A percentile compares a stretch with the other conserved stretches of the same genome.
Evolutionary conservation across 2,329 filamentous ascomycete genomes (phyloP).

Genomic region (Cryphonectria carpinicola): DNA sequence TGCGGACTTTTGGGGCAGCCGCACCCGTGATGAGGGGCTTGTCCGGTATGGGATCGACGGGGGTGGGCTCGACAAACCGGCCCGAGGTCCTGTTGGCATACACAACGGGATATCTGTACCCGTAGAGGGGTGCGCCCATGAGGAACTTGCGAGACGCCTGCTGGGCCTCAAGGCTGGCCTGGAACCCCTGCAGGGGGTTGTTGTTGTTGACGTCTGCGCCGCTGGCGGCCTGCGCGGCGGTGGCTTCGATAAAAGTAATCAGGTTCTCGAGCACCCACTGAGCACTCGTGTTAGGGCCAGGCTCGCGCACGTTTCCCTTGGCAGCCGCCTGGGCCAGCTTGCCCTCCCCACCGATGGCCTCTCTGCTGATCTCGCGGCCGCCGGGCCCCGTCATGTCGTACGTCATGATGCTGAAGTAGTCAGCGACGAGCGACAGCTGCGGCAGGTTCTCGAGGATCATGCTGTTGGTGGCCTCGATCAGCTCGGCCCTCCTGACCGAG

Average conservation of each 20-base stretch:
- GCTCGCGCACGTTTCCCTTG: slow-evolving; percentile 27
- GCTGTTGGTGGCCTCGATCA: slow-evolving; percentile 15
- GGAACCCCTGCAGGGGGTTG: slow-evolving; percentile 8
- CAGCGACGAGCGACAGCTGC: slow-evolving; percentile 27
- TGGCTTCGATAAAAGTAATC: slow-evolving; percentile 22
- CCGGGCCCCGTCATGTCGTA: slow-evolving; percentile 32
- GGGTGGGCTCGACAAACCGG: slow-evolving; percentile 19
- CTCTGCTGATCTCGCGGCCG: slow-evolving; percentile 23
- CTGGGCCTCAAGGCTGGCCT: slow-evolving; percentile 15
- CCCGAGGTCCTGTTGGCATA: slow-evolving; percentile 21
- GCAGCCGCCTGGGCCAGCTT: slow-evolving; percentile 16
- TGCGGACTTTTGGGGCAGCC: slow-evolving; percentile 9
- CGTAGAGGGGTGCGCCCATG: slow-evolving; percentile 31
- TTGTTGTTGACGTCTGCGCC: neutral
- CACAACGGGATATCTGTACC: slow-evolving; percentile 32
- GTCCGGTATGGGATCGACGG: neutral
- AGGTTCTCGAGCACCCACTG: slow-evolving; percentile 29
- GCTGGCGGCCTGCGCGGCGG: slow-evolving; percentile 8
- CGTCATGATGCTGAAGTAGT: slow-evolving; percentile 34
- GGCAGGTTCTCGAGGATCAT: slow-evolving; percentile 27
- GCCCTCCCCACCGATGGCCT: slow-evolving; percentile 9
- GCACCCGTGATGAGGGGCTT: slow-evolving; percentile 13
- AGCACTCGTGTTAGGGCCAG: slow-evolving; percentile 28
- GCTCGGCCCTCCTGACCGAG: slow-evolving; percentile 4
- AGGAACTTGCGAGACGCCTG: slow-evolving; percentile 29